These are phyloP conservation scores for Populus tomentosa DNA, from an alignment of 441 rosid genomes.

Conservation along the genomic window DNA sequence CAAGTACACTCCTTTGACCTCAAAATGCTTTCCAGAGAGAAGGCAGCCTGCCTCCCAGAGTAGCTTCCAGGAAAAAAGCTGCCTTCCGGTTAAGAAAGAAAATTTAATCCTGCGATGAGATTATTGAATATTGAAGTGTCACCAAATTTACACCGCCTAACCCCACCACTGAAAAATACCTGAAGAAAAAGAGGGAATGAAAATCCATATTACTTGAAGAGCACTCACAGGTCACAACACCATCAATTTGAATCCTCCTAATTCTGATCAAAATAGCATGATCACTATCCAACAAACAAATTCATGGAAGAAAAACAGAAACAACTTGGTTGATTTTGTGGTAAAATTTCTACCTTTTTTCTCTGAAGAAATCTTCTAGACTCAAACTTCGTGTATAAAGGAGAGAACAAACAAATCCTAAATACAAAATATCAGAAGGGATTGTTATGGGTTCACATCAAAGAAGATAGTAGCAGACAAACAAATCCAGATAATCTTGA, in stretches of 20 bases:
- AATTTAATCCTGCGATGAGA: background rate
- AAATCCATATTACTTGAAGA: background rate
- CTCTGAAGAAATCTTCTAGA: background rate
- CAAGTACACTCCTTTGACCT: constrained; percentile 6
- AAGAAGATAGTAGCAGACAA: constrained; percentile 13
- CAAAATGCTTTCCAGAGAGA: background rate
- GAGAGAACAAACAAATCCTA: background rate
- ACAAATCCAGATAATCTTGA: constrained; percentile 2
- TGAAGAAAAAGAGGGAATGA: background rate
- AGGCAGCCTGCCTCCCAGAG: background rate
- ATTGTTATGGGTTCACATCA: constrained; percentile 10
- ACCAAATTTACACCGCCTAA: background rate
- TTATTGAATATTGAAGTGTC: background rate
- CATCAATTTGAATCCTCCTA: background rate
- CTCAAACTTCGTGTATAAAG: background rate
- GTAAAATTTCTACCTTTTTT: background rate
- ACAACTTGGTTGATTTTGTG: background rate
- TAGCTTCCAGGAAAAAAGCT: constrained; percentile 2
- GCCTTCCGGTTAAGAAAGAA: background rate
- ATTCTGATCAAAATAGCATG: background rate
- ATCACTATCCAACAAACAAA: background rate
- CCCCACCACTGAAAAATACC: background rate
- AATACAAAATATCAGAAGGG: background rate
- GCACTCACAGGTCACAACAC: background rate
- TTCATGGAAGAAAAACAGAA: background rate